Evolutionary conservation across 495 filamentous ascomycete species (phyloP).

Genomic region (Aspergillus affinis): DNA sequence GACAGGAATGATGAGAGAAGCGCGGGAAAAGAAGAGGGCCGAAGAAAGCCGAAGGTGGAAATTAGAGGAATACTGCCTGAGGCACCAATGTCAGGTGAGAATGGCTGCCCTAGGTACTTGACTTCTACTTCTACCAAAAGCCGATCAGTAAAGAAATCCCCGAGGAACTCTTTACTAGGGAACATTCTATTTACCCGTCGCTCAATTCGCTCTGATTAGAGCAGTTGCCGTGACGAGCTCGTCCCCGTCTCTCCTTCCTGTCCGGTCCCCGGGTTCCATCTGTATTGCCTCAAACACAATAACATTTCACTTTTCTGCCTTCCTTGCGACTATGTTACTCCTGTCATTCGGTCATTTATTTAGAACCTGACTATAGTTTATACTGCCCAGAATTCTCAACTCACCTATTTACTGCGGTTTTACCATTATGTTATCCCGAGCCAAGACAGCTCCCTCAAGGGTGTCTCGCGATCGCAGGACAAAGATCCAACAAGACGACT

Average conservation of each 20-base stretch:
- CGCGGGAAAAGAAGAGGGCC: too few relatives aligned
- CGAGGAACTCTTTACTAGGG: too few relatives aligned
- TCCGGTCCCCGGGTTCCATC: background rate
- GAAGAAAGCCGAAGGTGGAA: too few relatives aligned
- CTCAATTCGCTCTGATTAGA: too few relatives aligned
- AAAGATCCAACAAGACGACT: background rate
- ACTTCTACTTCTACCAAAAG: too few relatives aligned
- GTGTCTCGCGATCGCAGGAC: background rate
- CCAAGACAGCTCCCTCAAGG: background rate
- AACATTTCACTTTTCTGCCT: background rate
- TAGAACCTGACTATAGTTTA: background rate
- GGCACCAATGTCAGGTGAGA: too few relatives aligned
- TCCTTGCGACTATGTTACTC: background rate
- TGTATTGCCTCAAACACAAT: background rate
- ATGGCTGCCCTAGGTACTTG: too few relatives aligned
- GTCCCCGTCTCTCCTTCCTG: background rate
- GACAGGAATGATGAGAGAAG: too few relatives aligned
- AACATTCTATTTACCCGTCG: too few relatives aligned
- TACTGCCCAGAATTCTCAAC: background rate
- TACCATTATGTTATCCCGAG: background rate
- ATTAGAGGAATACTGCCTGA: too few relatives aligned
- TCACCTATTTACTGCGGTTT: background rate
- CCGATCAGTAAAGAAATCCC: slow-evolving; percentile 34
- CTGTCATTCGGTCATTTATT: background rate
- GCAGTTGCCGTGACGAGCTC: background rate